Percentiles rank a stretch among this genome's conserved stretches.
These are phyloP conservation scores for Syncephalastrum sp. DNA, from an alignment of 371 early-diverging fungal species.

Conservation along the genomic window DNA sequence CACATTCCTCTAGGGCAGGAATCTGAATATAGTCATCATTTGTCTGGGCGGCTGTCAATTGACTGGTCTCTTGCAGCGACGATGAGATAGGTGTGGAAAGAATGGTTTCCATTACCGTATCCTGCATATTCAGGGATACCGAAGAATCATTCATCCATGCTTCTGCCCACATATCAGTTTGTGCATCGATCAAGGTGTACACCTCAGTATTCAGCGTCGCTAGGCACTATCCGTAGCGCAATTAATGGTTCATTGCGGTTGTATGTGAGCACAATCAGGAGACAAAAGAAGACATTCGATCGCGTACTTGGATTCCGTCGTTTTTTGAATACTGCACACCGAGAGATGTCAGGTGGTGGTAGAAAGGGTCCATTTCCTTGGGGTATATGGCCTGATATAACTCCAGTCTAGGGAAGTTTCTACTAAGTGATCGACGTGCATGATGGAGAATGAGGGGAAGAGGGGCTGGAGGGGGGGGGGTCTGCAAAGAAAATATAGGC, in stretches of 20 bases:
- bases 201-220: neutral
- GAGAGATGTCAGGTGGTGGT: conserved; percentile 9
- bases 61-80: too few species aligned
- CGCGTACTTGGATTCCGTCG: neutral
- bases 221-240: too few species aligned
- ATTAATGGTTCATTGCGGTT: too few species aligned
- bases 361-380: conserved; percentile 16
- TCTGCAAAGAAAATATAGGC: neutral
- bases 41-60: too few species aligned
- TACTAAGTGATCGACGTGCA: neutral
- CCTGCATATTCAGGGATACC: too few species aligned
- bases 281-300: neutral
- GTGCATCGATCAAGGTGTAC: conserved; percentile 4
- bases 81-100: too few species aligned
- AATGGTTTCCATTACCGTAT: too few species aligned
- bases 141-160: neutral
- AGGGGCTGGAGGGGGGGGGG: neutral
- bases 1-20: too few species aligned
- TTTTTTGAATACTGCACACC: neutral
- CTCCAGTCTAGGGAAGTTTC: conserved; percentile 6
- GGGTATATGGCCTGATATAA: conserved; percentile 11
- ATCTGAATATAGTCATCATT: too few species aligned
- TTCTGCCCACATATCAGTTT: conserved; percentile 3
- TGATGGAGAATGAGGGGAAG: too few species aligned
- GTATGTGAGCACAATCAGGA: too few species aligned